Percentiles rank a stretch among this genome's conserved stretches.
phyloP scores from a whole-genome alignment of 768 basidiomycete genomes.

The Podaxis sp. region DNA sequence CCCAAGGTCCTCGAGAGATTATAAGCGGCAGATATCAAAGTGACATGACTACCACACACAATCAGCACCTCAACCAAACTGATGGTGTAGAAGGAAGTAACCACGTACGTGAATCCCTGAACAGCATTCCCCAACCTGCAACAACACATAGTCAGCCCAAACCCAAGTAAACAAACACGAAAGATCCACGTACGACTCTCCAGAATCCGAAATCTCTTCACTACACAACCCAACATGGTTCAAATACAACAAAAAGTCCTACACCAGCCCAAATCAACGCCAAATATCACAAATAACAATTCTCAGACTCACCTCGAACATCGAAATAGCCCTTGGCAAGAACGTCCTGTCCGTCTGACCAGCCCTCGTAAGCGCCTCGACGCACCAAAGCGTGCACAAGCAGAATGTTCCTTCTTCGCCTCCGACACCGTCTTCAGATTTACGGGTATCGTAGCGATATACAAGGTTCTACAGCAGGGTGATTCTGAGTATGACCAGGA shows the following conservation, averaged over 20 bases:
- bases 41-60: conserved; percentile 59
- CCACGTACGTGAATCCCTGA: conserved; percentile 82
- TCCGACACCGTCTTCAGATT: conserved; percentile 91
- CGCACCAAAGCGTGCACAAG: conserved; percentile 82
- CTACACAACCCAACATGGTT: conserved; percentile 89
- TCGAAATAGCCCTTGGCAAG: conserved; percentile 66
- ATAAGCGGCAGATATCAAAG: conserved; percentile 81
- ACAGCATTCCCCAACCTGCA: conserved; percentile 80
- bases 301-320: conserved; percentile 74
- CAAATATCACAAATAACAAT: neutral
- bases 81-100: neutral
- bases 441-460: conserved; percentile 84
- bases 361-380: conserved; percentile 88
- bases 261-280: neutral
- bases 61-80: conserved; percentile 2
- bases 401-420: conserved; percentile 96
- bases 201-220: conserved; percentile 82
- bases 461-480: conserved; percentile 64
- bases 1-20: conserved; percentile 67
- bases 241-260: conserved; percentile 79
- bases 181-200: conserved; percentile 61
- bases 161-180: neutral
- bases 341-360: conserved; percentile 73
- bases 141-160: conserved; percentile 5
- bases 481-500: neutral